Percentiles rank a stretch among this genome's conserved stretches.
phyloP scores from a whole-genome alignment of 169 alveolate species.

The Cardiosporidium cionae region DNA sequence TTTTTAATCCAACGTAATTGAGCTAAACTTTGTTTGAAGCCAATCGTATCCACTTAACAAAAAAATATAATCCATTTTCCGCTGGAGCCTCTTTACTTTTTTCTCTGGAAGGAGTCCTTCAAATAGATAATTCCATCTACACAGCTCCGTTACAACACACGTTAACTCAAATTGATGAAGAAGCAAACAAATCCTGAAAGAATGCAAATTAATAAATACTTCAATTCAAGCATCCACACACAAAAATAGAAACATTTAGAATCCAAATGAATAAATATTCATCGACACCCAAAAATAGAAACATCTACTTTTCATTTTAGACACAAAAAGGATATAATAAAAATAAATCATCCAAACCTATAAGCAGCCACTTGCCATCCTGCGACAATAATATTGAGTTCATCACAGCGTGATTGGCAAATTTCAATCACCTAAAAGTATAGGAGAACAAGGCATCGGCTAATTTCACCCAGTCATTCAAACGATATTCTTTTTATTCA shows the following conservation, averaged over 20 bases:
- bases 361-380: not conserved
- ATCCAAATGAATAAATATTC: too few species aligned
- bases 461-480: too few species aligned
- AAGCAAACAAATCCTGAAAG: not conserved
- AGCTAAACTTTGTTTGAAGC: too few species aligned
- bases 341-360: not conserved
- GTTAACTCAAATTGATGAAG: not conserved
- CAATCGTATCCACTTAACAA: too few species aligned
- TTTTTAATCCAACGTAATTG: too few species aligned
- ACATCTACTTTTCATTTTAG: too few species aligned
- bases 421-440: not conserved
- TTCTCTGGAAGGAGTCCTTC: not conserved
- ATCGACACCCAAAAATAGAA: too few species aligned
- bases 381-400: not conserved
- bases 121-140: not conserved
- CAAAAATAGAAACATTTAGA: too few species aligned
- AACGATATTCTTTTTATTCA: too few species aligned
- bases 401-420: not conserved
- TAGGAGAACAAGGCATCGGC: too few species aligned
- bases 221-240: not conserved
- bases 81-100: too few species aligned
- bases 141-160: not conserved
- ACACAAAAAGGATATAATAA: not conserved
- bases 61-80: too few species aligned
- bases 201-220: not conserved